Evolutionary conservation across 768 basidiomycete genomes (phyloP).

Genomic region (Rhodocollybia butyracea): DNA sequence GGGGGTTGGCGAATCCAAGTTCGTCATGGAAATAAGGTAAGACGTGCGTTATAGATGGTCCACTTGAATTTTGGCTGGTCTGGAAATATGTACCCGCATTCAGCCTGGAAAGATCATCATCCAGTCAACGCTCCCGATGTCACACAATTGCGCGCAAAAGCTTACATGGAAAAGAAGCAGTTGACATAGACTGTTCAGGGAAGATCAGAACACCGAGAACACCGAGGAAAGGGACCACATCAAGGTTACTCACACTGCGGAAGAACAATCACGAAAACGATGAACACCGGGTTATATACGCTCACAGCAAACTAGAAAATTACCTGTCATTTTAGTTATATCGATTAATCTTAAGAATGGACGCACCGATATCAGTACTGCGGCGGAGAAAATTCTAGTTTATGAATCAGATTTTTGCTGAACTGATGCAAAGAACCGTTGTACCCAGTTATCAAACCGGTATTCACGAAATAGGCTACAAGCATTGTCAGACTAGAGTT

Average conservation of each 20-base stretch:
- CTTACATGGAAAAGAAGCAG: constrained; percentile 5
- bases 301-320: constrained; percentile 1
- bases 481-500: background rate
- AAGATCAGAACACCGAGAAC: background rate
- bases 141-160: background rate
- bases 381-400: background rate
- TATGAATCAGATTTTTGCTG: background rate
- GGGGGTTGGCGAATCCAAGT: too few species aligned
- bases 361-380: constrained; percentile 1
- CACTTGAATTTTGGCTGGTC: background rate
- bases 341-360: background rate
- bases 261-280: background rate
- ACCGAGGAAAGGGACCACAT: background rate
- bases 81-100: constrained; percentile 5
- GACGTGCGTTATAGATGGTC: background rate
- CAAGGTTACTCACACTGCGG: background rate
- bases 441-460: constrained; percentile 3
- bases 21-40: background rate
- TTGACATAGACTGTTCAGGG: background rate
- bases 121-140: background rate
- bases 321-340: background rate
- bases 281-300: background rate
- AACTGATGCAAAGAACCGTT: background rate
- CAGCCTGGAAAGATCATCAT: background rate
- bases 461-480: constrained; percentile 4